Base-by-base conservation (phyloP, 2,329 filamentous ascomycete genomes). In the Fusarium nematophilum region DNA sequence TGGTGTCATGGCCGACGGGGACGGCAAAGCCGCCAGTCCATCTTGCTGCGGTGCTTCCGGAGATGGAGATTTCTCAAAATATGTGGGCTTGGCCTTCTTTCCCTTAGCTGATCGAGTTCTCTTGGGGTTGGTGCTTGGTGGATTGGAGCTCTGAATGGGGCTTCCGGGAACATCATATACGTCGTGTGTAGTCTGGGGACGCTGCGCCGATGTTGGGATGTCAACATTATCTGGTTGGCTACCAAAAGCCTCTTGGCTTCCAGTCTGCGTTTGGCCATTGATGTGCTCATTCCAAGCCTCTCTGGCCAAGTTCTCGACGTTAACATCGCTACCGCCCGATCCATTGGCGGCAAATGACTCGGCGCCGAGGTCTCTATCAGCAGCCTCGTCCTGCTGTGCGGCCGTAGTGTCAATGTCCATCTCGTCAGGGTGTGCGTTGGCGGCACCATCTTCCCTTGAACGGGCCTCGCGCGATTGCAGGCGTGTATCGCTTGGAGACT, bases 81-180 rank as follows among this genome's bases (percentile, higher is more conserved):
- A 81, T 14, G 79, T 80, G 9, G 79, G 78, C 65, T 84, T 84
- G 40, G 78, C 74, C 70, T 80, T 83, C 71, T 80, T 83, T 36
- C 75, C 73, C 49, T 75, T 70, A 26, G 75, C 75, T 27, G 78
- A 72, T 21, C 74, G 71, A 31, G 67, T 52, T 57, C 62, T 70
- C 57, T 70, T 72, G 30, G 63, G 15, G 40, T 49, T 66, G 34
- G 64, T 48, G 37, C 65, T 69, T 6, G 66, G 65, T 6, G 65
- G 61, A 27, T 62, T 57, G 9, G 64, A 57, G 18, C 48, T 40
- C 13, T 59, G 51, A n/a, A 57, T 18, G 4, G 68, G 66, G 30
- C 64, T 69, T 42, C 60, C 62, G 2, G 68, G 68, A 30, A 68
- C 56, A 18, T 70, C 66, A 13, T 70, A 70, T n/a, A 64, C 55